These are phyloP conservation scores for Withania somnifera DNA, from an alignment of 305 asterid genomes.

Conservation along the genomic window DNA sequence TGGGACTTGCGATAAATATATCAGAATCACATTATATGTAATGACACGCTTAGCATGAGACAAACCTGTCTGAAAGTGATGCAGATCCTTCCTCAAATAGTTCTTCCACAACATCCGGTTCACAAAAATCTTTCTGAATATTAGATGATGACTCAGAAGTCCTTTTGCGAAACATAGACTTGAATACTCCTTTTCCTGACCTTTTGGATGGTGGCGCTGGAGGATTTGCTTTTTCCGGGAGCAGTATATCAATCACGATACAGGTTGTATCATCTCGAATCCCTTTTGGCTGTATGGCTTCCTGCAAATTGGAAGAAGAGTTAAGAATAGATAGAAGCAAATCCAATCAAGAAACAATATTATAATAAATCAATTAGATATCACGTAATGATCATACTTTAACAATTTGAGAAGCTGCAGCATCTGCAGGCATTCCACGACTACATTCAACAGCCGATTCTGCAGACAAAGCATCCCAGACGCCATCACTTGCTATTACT, in stretches of 20 bases:
- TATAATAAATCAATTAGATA: neutral
- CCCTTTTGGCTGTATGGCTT: conserved; percentile 76
- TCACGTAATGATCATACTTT: conserved; percentile 32
- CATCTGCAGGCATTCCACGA: conserved; percentile 80
- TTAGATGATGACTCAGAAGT: conserved; percentile 58
- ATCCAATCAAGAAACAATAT: neutral
- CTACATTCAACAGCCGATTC: conserved; percentile 84
- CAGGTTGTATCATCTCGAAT: conserved; percentile 99
- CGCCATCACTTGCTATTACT: conserved; percentile 88
- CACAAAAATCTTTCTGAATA: conserved; percentile 44
- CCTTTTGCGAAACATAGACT: conserved; percentile 72
- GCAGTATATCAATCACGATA: conserved; percentile 74
- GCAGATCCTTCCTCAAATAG: conserved; percentile 95
- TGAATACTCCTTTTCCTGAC: conserved; percentile 71
- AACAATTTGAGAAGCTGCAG: conserved; percentile 85
- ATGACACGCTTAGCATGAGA: neutral
- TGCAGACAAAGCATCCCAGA: conserved; percentile 94
- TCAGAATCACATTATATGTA: neutral
- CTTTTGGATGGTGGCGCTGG: conserved; percentile 56
- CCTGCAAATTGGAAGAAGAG: conserved; percentile 37
- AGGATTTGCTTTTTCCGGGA: conserved; percentile 59
- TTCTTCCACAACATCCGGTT: conserved; percentile 80
- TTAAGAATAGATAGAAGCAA: conserved; percentile 2
- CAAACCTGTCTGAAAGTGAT: conserved; percentile 78
- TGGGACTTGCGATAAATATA: neutral